Base-by-base conservation (phyloP, 1,284 basidiomycete genomes). In the Singerocomus inundabilis region DNA sequence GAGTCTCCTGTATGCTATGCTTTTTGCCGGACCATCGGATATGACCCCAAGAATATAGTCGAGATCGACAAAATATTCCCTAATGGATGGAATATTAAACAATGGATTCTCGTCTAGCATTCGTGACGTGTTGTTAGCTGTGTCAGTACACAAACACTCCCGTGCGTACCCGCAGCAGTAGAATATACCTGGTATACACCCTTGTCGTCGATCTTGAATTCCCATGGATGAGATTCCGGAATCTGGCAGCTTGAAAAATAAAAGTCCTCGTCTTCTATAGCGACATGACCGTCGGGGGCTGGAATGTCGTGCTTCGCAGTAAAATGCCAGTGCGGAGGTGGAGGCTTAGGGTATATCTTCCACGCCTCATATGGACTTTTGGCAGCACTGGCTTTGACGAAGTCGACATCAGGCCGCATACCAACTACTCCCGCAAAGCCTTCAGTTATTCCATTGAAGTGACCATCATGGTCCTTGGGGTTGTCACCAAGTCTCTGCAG, bases 41-140 rank as follows among this genome's bases (percentile, higher is more conserved):
- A 96, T 95, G 52, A 94, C 89, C 10, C 78, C 75, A 11, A 95
- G 79, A 9, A 94, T 77, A 64, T 86, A 93, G 67, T 99, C 96
- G n/a, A 99, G 82, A 67, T 99, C 97, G 44, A 91, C 77, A 67
- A 97, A 99, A 69, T 98, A 99, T 67, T 98, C 95, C 56, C 88
- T 80, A 44, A 98, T 88, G 37, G 81, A 84, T 2, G 95, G 95
- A 4, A 99, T 80, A 49, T 85, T 78, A 63, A 88, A 93, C 0
- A 88, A 66, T 0, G 91, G 88, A 50, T 76, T 75, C 39, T 71
- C 65, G 37, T 70, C 67, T 55, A 39, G 53, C 54, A 25, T 44
- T 29, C 4, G 28, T 26, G 34, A 15, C 16, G 1, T 12, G 4
- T 47, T 32, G 13, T 55, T 26, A 38, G 29, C 13, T 32, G 28